Evolutionary conservation across 495 filamentous ascomycete genomes (phyloP).

Genomic region (Niebla homalea): DNA sequence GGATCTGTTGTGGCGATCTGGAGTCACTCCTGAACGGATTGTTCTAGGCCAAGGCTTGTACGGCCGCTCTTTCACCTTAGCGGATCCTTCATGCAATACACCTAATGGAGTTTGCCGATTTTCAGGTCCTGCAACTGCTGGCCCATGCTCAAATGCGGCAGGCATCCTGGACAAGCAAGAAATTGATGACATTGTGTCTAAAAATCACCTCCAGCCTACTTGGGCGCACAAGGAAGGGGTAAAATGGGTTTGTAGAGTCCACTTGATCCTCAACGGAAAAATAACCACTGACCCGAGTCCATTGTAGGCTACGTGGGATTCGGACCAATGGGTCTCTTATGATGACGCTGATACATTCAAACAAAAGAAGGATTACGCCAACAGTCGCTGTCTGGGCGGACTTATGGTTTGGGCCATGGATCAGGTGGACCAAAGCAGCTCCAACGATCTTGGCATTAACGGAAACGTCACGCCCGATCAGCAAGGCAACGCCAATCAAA

Average conservation of each 20-base stretch:
- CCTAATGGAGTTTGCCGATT: constrained; percentile 18
- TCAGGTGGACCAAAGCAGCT: constrained; percentile 10
- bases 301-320: constrained; percentile 19
- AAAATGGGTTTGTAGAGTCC: constrained; percentile 13
- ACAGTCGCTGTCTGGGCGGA: constrained; percentile 27
- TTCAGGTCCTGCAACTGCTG: constrained; percentile 12
- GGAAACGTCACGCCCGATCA: constrained; percentile 7
- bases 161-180: constrained; percentile 20
- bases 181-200: constrained; percentile 17
- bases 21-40: constrained; percentile 30
- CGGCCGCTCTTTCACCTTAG: constrained; percentile 26
- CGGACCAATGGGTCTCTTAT: constrained; percentile 32
- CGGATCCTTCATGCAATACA: constrained; percentile 16
- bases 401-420: constrained; percentile 31
- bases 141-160: constrained; percentile 17
- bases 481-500: constrained; percentile 12
- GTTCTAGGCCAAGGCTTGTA: constrained; percentile 41
- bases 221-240: constrained; percentile 15
- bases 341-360: constrained; percentile 30
- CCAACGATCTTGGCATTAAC: constrained; percentile 10
- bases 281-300: constrained; percentile 18
- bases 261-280: background rate
- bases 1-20: constrained; percentile 36
- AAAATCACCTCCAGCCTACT: constrained; percentile 15
- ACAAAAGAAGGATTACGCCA: constrained; percentile 29